Evolutionary conservation across 257 asterid species (phyloP).

Genomic region (Plantago ovata): DNA sequence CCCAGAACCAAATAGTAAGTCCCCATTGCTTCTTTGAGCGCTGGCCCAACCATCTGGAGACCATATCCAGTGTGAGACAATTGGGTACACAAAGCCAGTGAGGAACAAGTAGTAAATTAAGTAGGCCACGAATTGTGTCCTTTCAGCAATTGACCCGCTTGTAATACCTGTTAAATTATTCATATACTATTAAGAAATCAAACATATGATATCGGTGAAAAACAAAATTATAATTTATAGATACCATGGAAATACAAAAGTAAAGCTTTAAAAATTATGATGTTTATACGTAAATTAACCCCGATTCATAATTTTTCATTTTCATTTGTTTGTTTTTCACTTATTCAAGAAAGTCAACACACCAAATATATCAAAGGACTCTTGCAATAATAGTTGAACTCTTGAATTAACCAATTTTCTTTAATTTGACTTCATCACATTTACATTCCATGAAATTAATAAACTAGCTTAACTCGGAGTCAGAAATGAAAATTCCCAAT

Average conservation of each 20-base stretch:
- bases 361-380: background rate
- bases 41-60: slow-evolving; percentile 69
- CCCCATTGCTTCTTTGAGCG: slow-evolving; percentile 27
- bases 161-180: slow-evolving; percentile 42
- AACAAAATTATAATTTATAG: too few species aligned
- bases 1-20: slow-evolving; percentile 55
- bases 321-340: too few species aligned
- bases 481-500: too few species aligned
- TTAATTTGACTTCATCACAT: background rate
- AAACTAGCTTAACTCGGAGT: too few species aligned
- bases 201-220: too few species aligned
- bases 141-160: slow-evolving; percentile 68
- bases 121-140: slow-evolving; percentile 73
- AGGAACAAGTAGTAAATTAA: slow-evolving; percentile 58
- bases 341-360: background rate
- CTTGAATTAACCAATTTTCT: background rate
- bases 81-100: slow-evolving; percentile 70
- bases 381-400: too few species aligned
- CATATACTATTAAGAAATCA: too few species aligned
- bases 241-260: too few species aligned
- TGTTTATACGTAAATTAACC: too few species aligned
- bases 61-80: slow-evolving; percentile 74
- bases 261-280: too few species aligned
- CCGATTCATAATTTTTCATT: too few species aligned
- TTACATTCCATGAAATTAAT: slow-evolving; percentile 4